A percentile compares a stretch with the other conserved stretches of the same genome.
Conservation (phyloP, 108 stramenopile genomes). For the Parmales sp. region DNA sequence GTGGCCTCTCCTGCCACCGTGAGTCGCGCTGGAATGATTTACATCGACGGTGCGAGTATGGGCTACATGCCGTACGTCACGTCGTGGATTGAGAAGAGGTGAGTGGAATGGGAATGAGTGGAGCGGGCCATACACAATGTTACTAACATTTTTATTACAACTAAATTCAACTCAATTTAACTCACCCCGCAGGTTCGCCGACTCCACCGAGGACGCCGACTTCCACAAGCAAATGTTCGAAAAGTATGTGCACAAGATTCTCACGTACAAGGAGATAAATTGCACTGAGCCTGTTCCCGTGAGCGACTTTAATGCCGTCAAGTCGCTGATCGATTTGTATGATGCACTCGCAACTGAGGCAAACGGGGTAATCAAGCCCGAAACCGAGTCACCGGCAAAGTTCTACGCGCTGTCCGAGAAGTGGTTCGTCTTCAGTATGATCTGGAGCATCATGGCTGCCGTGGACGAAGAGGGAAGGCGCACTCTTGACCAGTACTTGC, state of each 20-base stretch:
- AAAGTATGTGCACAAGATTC: conserved; percentile 40
- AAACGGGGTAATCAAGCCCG: conserved; percentile 11
- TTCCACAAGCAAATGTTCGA: conserved; percentile 22
- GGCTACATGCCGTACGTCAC: conserved; percentile 37
- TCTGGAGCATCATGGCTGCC: conserved; percentile 49
- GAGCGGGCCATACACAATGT: too few species aligned
- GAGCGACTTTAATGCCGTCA: conserved; percentile 46
- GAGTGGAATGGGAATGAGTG: too few species aligned
- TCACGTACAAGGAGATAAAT: conserved; percentile 31
- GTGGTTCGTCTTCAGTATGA: conserved; percentile 47
- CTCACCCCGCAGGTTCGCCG: too few species aligned
- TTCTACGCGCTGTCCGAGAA: conserved; percentile 35
- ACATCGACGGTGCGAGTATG: conserved; percentile 43
- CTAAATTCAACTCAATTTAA: too few species aligned
- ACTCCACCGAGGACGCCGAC: neutral
- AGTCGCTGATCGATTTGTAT: conserved; percentile 35
- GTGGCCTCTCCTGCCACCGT: conserved; percentile 59
- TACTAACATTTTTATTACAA: too few species aligned
- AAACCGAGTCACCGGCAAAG: neutral
- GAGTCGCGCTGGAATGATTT: conserved; percentile 60
- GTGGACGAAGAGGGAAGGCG: conserved; percentile 33
- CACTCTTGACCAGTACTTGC: conserved; percentile 33
- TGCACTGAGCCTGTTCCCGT: conserved; percentile 41
- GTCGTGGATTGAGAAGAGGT: conserved; percentile 37
- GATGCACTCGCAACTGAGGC: conserved; percentile 29